Base-by-base conservation (phyloP, 306 rosid genomes). In the Trifolium dubium region DNA sequence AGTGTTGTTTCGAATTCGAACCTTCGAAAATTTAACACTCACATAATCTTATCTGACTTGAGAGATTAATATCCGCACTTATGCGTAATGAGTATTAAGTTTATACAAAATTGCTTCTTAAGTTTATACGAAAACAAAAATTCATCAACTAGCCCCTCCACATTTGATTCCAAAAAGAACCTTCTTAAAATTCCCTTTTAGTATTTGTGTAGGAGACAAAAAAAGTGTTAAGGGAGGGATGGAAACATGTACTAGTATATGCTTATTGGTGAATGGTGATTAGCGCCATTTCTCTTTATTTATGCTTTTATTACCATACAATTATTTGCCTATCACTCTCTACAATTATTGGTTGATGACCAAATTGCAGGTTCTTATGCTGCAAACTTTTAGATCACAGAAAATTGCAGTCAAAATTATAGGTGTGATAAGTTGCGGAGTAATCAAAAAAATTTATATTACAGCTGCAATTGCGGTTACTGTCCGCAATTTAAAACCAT, bases 261-360 rank as follows among this genome's bases (percentile, higher is more conserved):
- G 14, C 58, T 53, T 29, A 37, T 64, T 53, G 46, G 17, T 51
- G 62, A 37, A 40, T 53, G 46, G 17, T 51, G 62, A 44, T 76
- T 79, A 46, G 14, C 71, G 18, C 58, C 64, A 18, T 4, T 73
- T 29, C 60, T 59, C 19, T 41, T 32, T 34, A 17, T 17, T 66
- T 67, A 8, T 43, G 41, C 46, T 58, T 44, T 17, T 56, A 66
- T 69, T 60, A 44, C 5, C 54, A 44, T 66, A 61, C 77, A 72
- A 61, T 61, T 30, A 55, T 62, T 58, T 23, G 11, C 30, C 35
- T 18, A 17, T 59, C 47, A 43, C n/a, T 23, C 1, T 3, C 61
- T 55, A 11, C 17, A 5, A 29, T 58, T 30, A 58, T 12, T 5
- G 1, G 4, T 29, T 1, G 40, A 2, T 1, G 40, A 2, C 35